Evolutionary conservation across 2,329 filamentous ascomycete genomes (phyloP).

Genomic region (Sordariomycetes sp.): DNA sequence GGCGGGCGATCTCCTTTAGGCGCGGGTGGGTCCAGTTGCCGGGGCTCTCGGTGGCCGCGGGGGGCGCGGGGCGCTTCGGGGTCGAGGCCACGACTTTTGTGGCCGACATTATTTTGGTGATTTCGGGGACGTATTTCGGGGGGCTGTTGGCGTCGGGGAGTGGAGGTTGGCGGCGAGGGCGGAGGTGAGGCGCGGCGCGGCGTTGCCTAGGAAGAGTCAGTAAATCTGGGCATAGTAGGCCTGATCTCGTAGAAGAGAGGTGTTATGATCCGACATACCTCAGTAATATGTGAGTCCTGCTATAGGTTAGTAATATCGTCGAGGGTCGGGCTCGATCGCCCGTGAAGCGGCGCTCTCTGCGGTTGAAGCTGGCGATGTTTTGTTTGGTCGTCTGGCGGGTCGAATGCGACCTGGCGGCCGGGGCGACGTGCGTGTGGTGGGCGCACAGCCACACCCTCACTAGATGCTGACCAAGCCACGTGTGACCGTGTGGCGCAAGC

Average conservation of each 20-base stretch:
- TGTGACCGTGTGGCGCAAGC: neutral
- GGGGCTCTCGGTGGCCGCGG: slow-evolving; percentile 35
- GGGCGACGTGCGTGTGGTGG: neutral
- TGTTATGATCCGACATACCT: neutral
- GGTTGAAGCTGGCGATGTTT: neutral
- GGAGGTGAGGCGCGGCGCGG: neutral
- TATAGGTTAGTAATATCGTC: slow-evolving; percentile 18
- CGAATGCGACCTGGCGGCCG: neutral
- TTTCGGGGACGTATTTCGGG: neutral
- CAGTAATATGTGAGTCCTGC: slow-evolving; percentile 3
- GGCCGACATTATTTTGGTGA: neutral
- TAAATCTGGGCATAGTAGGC: neutral
- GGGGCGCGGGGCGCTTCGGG: slow-evolving; percentile 25
- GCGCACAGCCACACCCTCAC: neutral
- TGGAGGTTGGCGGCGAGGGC: neutral
- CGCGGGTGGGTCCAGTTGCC: slow-evolving; percentile 88
- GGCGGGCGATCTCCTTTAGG: slow-evolving; percentile 71
- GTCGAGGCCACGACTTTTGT: slow-evolving; percentile 11
- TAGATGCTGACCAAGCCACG: neutral
- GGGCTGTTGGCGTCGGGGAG: neutral
- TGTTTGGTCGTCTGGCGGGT: neutral
- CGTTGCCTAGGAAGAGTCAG: neutral
- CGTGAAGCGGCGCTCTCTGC: neutral
- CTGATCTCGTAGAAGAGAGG: neutral
- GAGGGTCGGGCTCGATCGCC: neutral